Percentiles rank a stretch among this genome's conserved stretches.
phyloP scores from a whole-genome alignment of 495 filamentous ascomycete genomes.

The Aspergillus homomorphus region DNA sequence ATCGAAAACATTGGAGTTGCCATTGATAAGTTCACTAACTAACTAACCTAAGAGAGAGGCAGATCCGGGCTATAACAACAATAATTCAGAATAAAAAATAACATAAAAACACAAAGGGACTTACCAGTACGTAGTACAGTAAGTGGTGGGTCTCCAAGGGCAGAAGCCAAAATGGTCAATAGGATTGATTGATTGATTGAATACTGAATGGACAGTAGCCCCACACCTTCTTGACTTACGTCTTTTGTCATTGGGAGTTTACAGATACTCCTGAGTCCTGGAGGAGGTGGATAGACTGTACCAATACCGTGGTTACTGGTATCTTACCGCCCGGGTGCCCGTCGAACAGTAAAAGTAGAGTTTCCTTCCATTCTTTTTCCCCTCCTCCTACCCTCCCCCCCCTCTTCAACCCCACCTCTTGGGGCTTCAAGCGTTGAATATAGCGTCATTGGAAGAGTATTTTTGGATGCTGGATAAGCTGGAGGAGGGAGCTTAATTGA shows the following conservation, averaged over 20 bases:
- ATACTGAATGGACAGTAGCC: not conserved
- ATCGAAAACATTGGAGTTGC: not conserved
- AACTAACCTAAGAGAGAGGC: conserved; percentile 17
- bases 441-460: not conserved
- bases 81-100: conserved; percentile 1
- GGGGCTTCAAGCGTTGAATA: not conserved
- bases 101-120: too few species aligned
- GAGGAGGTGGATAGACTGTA: conserved; percentile 9
- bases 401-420: not conserved
- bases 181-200: conserved; percentile 20
- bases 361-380: not conserved
- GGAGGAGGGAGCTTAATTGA: not conserved
- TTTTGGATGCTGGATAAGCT: not conserved
- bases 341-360: not conserved
- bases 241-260: not conserved
- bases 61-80: not conserved
- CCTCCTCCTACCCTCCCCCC: not conserved
- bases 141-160: conserved; percentile 5
- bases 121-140: conserved; percentile 6
- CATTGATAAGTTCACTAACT: conserved; percentile 7
- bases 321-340: not conserved
- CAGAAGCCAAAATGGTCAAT: conserved; percentile 7
- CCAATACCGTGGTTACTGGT: conserved; percentile 10
- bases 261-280: not conserved
- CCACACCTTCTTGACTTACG: conserved; percentile 7